These are phyloP conservation scores for Linnemannia elongata DNA, from an alignment of 192 early-diverging fungal species.

Conservation along the genomic window DNA sequence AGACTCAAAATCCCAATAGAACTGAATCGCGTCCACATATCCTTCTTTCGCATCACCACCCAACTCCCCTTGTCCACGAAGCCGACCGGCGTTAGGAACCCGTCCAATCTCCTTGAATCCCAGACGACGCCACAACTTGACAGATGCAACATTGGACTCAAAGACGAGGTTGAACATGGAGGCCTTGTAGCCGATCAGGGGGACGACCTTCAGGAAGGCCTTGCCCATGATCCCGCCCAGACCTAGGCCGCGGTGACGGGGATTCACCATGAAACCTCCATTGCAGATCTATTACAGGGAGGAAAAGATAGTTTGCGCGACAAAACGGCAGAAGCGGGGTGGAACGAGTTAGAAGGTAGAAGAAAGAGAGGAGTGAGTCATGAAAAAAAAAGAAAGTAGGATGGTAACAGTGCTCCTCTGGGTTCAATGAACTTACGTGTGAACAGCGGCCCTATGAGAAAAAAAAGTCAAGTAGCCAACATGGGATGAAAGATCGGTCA, in stretches of 20 bases:
- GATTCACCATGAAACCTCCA: conserved; percentile 77
- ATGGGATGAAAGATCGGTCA: neutral
- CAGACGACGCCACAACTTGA: conserved; percentile 72
- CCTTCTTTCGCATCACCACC: conserved; percentile 48
- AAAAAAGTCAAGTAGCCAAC: neutral
- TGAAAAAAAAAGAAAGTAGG: neutral
- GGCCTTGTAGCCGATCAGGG: conserved; percentile 77
- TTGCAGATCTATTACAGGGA: conserved; percentile 72
- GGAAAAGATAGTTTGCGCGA: neutral
- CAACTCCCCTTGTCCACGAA: conserved; percentile 50
- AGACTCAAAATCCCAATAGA: conserved; percentile 81
- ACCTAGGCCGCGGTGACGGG: conserved; percentile 61
- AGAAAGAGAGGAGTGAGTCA: neutral
- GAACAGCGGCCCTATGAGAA: conserved; percentile 45
- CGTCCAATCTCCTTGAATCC: conserved; percentile 79
- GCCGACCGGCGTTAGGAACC: conserved; percentile 76
- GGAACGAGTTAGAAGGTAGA: conserved; percentile 14
- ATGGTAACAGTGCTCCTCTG: neutral
- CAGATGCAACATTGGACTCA: conserved; percentile 74
- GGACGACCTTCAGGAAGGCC: conserved; percentile 72
- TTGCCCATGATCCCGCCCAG: conserved; percentile 74
- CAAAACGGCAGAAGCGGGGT: neutral
- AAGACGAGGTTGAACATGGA: conserved; percentile 89
- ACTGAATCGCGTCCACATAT: conserved; percentile 79
- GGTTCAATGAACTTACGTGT: conserved; percentile 34